phyloP scores from a whole-genome alignment of 768 basidiomycete genomes.

The Xerocomus spinulosus region DNA sequence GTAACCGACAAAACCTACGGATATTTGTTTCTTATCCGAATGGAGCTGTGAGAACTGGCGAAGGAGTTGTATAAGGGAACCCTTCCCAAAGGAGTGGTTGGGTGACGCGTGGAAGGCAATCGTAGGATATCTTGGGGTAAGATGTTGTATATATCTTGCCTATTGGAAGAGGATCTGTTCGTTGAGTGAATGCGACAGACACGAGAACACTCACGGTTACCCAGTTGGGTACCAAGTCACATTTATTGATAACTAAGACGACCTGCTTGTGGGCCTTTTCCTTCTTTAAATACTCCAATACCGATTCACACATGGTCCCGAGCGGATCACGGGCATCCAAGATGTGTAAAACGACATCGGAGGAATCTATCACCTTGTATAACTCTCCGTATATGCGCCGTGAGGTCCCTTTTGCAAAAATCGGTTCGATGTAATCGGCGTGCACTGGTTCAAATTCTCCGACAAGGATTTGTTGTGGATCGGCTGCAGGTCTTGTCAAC shows the following conservation, averaged over 20 bases:
- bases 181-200: not conserved
- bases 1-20: constrained; percentile 96
- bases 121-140: constrained; percentile 91
- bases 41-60: constrained; percentile 96
- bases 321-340: constrained; percentile 94
- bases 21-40: constrained; percentile 99
- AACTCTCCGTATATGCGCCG: constrained; percentile 95
- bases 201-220: constrained; percentile 69
- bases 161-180: constrained; percentile 27
- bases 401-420: constrained; percentile 93
- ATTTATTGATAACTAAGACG: constrained; percentile 96
- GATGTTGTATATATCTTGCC: constrained; percentile 94
- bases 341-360: constrained; percentile 92
- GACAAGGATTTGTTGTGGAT: constrained; percentile 5
- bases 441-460: constrained; percentile 55
- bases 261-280: constrained; percentile 98
- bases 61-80: constrained; percentile 93
- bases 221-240: constrained; percentile 98
- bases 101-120: constrained; percentile 99
- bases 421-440: constrained; percentile 81
- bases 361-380: constrained; percentile 99
- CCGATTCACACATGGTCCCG: constrained; percentile 92
- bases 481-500: constrained; percentile 9
- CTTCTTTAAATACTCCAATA: constrained; percentile 88
- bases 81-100: constrained; percentile 98